Percentiles rank a stretch among this genome's conserved stretches.
phyloP scores from a whole-genome alignment of 179 eudicot species.

The Beta lomatogona region DNA sequence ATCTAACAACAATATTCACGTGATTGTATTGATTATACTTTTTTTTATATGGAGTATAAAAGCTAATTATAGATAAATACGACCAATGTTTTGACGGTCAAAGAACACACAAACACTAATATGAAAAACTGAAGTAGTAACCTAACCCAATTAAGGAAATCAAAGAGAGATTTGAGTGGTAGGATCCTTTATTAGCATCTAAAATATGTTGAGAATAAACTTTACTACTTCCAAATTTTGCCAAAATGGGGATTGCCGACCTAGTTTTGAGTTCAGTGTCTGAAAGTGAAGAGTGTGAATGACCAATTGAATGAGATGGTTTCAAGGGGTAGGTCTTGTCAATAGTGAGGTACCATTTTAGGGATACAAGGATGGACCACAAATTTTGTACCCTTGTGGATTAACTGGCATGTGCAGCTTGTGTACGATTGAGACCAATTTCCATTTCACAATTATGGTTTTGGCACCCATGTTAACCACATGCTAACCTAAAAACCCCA shows the following conservation, averaged over 20 bases:
- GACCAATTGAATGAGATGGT: conserved; percentile 8
- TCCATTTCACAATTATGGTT: conserved; percentile 33
- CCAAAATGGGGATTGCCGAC: conserved; percentile 15
- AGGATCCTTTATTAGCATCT: conserved; percentile 5
- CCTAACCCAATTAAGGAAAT: not conserved
- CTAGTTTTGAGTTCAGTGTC: conserved; percentile 11
- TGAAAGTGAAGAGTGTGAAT: conserved; percentile 8
- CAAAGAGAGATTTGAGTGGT: not conserved
- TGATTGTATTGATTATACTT: no score
- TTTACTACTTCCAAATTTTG: conserved; percentile 12
- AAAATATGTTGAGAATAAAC: not conserved
- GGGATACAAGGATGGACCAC: conserved; percentile 31
- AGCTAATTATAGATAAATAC: no score
- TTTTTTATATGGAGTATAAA: no score
- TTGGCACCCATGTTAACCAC: conserved; percentile 18
- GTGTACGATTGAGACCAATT: conserved; percentile 32
- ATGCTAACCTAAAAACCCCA: conserved; percentile 17
- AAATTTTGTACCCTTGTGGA: conserved; percentile 18
- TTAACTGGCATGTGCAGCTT: conserved; percentile 34
- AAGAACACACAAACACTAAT: no score
- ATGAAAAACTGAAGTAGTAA: no score
- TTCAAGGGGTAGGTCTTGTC: conserved; percentile 18
- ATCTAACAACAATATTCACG: no score
- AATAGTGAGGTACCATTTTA: conserved; percentile 14
- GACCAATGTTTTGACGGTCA: no score